Base-by-base conservation (phyloP, 352 stramenopile genomes). In the Thraustochytrium sp. region DNA sequence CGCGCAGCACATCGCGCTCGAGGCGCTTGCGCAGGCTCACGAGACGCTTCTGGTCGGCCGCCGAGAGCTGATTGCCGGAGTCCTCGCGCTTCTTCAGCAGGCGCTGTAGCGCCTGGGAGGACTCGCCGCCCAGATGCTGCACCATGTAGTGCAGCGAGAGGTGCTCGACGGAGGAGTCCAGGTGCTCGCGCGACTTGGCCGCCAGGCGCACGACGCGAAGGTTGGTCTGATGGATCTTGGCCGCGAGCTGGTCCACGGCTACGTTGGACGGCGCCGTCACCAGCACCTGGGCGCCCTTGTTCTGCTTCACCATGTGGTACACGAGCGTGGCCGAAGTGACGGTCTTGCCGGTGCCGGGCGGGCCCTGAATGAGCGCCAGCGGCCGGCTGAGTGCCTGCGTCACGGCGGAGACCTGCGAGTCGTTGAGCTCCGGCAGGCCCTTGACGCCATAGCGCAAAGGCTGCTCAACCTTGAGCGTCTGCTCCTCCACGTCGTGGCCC, bases 251-350 rank as follows among this genome's bases (percentile, higher is more conserved):
- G 89, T 99, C 97, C 40, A 99, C 97, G 3, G 97, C 97, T 85
- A 99, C 97, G 85, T 99, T 99, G 84, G 92, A 98, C 0, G 97
- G 97, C 18, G 97, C 97, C 3, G 94, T 98, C 11, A 99, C 97
- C 9, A 99, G 90, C 42, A 99, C 96, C 87, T 99, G 96, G 9
- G 84, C 61, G 8, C 40, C 55, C 31, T 76, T 73, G 85, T 98
- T 97, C 85, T 98, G 94, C 85, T 97, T 96, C 34, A 96, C 96
- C 87, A 99, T 92, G 89, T 99, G 97, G 86, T 98, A 99, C n/a
- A 99, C 96, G 37, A 99, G 93, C 3, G 96, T 97, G 2, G 97
- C 97, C 54, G 92, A 98, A 3, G 96, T 99, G 29, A 99, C 96
- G 2, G 94, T 97, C 86, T 99, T 99, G 31, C 97, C 97, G 2